These are phyloP conservation scores for Coniella vitis DNA, from an alignment of 2,329 filamentous ascomycete genomes.

Conservation along the genomic window DNA sequence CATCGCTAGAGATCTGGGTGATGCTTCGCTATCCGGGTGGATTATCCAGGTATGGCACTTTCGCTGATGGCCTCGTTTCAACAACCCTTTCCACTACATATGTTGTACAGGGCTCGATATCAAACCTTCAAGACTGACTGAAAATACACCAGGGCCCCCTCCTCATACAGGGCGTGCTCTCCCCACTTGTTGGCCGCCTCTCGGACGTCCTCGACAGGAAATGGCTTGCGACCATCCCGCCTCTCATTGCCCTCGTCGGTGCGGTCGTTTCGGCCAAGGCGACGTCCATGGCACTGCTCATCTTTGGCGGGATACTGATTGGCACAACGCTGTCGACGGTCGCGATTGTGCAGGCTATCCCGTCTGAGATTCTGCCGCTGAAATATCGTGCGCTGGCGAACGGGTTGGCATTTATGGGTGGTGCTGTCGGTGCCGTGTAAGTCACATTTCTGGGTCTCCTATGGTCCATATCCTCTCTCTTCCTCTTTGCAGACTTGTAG, in stretches of 20 bases:
- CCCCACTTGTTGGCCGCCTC: slow-evolving; percentile 47
- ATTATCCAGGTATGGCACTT: slow-evolving; percentile 39
- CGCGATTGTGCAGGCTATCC: slow-evolving; percentile 48
- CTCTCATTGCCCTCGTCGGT: slow-evolving; percentile 46
- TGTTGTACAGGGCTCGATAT: too few species aligned
- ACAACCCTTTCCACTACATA: too few species aligned
- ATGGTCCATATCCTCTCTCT: background rate
- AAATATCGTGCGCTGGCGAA: slow-evolving; percentile 52
- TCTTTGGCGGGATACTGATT: slow-evolving; percentile 51
- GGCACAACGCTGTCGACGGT: slow-evolving; percentile 48
- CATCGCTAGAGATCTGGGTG: slow-evolving; percentile 46
- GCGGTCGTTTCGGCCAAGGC: slow-evolving; percentile 49
- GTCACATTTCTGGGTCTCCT: slow-evolving; percentile 20
- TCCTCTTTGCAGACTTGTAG: too few species aligned
- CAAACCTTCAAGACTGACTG: background rate
- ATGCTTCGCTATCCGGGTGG: slow-evolving; percentile 44
- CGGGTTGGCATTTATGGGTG: slow-evolving; percentile 43
- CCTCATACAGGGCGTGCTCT: slow-evolving; percentile 50
- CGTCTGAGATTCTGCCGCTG: slow-evolving; percentile 48
- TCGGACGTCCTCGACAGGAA: slow-evolving; percentile 52
- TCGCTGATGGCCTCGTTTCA: background rate
- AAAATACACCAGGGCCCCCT: slow-evolving; percentile 39
- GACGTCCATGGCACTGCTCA: slow-evolving; percentile 47
- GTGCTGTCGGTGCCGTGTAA: slow-evolving; percentile 44
- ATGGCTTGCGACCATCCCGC: slow-evolving; percentile 43